A percentile compares a stretch with the other conserved stretches of the same genome.
These are phyloP conservation scores for Alternaria ethzedia DNA, from an alignment of 2,329 filamentous ascomycete species.

Conservation along the genomic window DNA sequence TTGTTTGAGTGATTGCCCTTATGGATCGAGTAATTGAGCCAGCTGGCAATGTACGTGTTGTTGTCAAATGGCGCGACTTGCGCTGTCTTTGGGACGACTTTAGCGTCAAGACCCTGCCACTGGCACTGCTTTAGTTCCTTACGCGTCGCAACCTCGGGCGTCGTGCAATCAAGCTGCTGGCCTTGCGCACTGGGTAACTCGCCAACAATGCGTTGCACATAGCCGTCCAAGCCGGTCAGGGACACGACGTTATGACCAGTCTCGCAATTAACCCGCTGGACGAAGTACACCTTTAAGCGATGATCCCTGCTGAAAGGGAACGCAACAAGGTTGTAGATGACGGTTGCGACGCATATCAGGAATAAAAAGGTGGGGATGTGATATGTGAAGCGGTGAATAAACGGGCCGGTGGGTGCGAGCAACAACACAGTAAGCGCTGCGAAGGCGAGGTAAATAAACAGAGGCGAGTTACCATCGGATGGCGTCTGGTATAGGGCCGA, in stretches of 20 bases:
- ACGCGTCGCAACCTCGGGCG: constrained; percentile 51
- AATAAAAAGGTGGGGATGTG: constrained; percentile 82
- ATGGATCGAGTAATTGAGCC: constrained; percentile 71
- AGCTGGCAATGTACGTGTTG: constrained; percentile 45
- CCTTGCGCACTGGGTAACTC: constrained; percentile 74
- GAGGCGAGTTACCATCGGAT: constrained; percentile 76
- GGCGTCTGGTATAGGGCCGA: constrained; percentile 80
- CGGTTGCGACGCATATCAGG: constrained; percentile 72
- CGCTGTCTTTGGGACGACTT: constrained; percentile 60
- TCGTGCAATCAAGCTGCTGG: constrained; percentile 54
- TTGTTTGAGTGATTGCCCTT: constrained; percentile 55
- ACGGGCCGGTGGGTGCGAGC: constrained; percentile 78
- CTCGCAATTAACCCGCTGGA: constrained; percentile 79
- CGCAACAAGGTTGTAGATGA: constrained; percentile 83
- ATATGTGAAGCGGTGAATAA: constrained; percentile 83
- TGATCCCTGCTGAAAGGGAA: constrained; percentile 86
- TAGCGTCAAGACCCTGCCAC: constrained; percentile 73
- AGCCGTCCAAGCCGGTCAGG: constrained; percentile 44
- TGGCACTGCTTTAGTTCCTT: constrained; percentile 68
- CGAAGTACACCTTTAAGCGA: constrained; percentile 86
- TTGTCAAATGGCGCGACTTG: constrained; percentile 37
- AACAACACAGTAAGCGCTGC: constrained; percentile 73
- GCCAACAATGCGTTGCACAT: constrained; percentile 63
- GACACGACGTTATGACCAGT: constrained; percentile 72
- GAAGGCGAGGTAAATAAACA: constrained; percentile 75